Conservation (phyloP, 164 flowering plant genomes). For the Stephania yunnanensis region DNA sequence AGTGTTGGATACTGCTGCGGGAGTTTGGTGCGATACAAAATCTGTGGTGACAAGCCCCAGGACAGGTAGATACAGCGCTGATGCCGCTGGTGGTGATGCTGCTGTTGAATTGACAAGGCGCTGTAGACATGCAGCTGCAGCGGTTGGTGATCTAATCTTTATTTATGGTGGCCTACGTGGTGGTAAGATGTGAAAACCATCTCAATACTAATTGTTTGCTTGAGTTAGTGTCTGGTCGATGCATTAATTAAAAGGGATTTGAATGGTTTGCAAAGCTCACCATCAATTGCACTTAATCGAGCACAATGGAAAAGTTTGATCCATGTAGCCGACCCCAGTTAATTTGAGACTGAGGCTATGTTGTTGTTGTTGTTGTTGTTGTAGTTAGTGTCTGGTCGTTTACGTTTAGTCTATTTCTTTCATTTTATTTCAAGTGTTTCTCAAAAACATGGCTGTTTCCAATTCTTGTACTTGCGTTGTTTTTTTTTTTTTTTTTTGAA, state of each 20-base stretch:
- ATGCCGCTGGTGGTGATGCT: conserved; percentile 99
- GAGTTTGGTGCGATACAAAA: conserved; percentile 99
- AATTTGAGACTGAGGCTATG: too few species aligned
- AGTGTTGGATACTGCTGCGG: conserved; percentile 99
- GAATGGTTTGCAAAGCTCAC: too few species aligned
- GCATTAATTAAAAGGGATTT: too few species aligned
- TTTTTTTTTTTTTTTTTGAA: too few species aligned
- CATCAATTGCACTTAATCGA: too few species aligned
- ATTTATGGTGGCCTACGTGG: conserved; percentile 99
- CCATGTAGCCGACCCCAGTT: too few species aligned
- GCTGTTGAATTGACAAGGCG: conserved; percentile 95
- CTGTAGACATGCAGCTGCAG: conserved; percentile 99
- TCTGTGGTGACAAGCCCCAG: conserved; percentile 96
- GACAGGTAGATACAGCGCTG: conserved; percentile 94
- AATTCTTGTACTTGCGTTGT: neutral
- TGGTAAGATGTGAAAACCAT: conserved; percentile 47
- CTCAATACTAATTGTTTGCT: neutral
- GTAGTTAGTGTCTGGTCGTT: neutral
- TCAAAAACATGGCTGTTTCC: neutral
- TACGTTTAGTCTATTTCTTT: neutral
- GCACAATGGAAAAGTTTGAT: too few species aligned
- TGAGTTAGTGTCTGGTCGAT: neutral
- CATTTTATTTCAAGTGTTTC: neutral
- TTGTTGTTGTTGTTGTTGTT: too few species aligned
- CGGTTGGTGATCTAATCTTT: conserved; percentile 89